phyloP scores from a whole-genome alignment of 2,329 filamentous ascomycete species.

The Fusarium napiforme region DNA sequence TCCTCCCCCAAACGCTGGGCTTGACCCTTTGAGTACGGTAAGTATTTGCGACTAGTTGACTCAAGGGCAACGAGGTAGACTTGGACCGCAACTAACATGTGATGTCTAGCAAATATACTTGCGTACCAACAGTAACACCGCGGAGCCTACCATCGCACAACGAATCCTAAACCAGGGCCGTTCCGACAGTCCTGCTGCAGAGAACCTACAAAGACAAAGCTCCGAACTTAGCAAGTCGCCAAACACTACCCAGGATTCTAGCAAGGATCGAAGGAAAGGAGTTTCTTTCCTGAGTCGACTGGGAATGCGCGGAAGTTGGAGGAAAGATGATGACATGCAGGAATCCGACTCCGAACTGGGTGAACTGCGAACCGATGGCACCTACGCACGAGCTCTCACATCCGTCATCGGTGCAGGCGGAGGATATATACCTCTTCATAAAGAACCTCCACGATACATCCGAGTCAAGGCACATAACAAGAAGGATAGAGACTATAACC shows the following conservation, averaged over 20 bases:
- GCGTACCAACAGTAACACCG: conserved; percentile 50
- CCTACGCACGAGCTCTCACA: conserved; percentile 84
- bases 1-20: conserved; percentile 44
- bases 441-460: conserved; percentile 91
- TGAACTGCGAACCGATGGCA: conserved; percentile 77
- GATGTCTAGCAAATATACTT: conserved; percentile 53
- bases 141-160: conserved; percentile 61
- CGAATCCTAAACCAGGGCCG: conserved; percentile 63
- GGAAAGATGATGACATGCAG: conserved; percentile 69
- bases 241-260: conserved; percentile 55
- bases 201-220: conserved; percentile 53
- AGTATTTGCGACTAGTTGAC: conserved; percentile 17
- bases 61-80: not conserved
- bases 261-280: conserved; percentile 80
- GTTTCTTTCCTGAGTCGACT: conserved; percentile 89
- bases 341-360: conserved; percentile 78
- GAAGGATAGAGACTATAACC: conserved; percentile 83
- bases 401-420: conserved; percentile 73
- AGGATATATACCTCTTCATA: conserved; percentile 86
- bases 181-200: conserved; percentile 62
- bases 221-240: conserved; percentile 55
- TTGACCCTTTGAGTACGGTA: conserved; percentile 54
- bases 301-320: conserved; percentile 77
- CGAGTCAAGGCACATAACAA: conserved; percentile 85
- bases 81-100: conserved; percentile 12